These are phyloP conservation scores for Tanacetum coccineum DNA, from an alignment of 129 eudicot species.

Conservation along the genomic window DNA sequence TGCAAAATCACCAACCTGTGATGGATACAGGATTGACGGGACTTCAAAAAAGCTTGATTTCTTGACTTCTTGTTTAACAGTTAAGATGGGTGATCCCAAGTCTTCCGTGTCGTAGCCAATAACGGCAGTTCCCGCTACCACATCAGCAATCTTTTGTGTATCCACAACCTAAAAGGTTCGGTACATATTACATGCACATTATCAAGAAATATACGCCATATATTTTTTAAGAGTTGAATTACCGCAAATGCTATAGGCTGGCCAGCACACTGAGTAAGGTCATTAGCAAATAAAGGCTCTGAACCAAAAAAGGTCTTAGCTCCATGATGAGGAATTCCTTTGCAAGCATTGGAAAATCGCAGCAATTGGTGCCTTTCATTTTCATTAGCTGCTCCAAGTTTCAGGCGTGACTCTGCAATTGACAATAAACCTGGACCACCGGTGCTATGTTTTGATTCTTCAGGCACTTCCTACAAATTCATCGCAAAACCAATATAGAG, in stretches of 20 bases:
- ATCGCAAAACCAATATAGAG: too few species aligned
- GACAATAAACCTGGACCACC: too few species aligned
- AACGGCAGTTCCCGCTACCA: slow-evolving; percentile 61
- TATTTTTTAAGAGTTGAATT: slow-evolving; percentile 19
- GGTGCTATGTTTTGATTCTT: too few species aligned
- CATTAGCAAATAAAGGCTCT: slow-evolving; percentile 77
- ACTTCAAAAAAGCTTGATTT: slow-evolving; percentile 75
- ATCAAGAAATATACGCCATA: background rate
- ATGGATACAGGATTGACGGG: slow-evolving; percentile 57
- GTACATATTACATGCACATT: background rate
- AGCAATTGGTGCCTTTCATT: too few species aligned
- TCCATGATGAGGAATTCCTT: too few species aligned
- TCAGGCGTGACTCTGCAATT: too few species aligned
- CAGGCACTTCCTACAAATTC: too few species aligned
- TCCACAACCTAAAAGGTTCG: slow-evolving; percentile 60
- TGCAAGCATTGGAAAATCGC: too few species aligned
- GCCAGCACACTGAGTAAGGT: slow-evolving; percentile 63
- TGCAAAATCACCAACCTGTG: slow-evolving; percentile 70
- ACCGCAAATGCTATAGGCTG: slow-evolving; percentile 79
- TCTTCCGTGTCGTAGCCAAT: slow-evolving; percentile 59
- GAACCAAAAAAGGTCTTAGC: slow-evolving; percentile 41
- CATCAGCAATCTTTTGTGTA: slow-evolving; percentile 77
- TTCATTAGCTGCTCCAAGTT: too few species aligned
- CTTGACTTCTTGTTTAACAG: slow-evolving; percentile 87
- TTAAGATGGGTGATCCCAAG: slow-evolving; percentile 72